phyloP scores from a whole-genome alignment of 2,329 filamentous ascomycete genomes.

The Sporothrix humicola region DNA sequence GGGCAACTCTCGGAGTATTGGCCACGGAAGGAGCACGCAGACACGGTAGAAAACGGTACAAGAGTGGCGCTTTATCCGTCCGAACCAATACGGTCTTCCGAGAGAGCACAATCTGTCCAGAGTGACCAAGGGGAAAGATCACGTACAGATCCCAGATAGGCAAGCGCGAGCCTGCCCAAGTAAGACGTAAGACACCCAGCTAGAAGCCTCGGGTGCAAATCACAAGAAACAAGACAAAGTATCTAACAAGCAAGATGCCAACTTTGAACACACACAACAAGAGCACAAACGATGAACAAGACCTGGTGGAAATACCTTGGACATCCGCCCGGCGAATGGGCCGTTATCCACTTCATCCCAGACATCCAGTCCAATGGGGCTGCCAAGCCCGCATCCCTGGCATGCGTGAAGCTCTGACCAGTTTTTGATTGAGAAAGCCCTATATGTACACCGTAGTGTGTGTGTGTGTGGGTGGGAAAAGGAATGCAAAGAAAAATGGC shows the following conservation, averaged over 20 bases:
- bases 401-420: slow-evolving; percentile 28
- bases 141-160: slow-evolving; percentile 11
- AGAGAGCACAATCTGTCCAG: slow-evolving; percentile 17
- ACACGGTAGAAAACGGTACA: neutral
- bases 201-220: slow-evolving; percentile 6
- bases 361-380: slow-evolving; percentile 24
- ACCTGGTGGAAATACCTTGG: neutral
- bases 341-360: slow-evolving; percentile 16
- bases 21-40: neutral
- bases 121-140: slow-evolving; percentile 5
- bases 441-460: neutral
- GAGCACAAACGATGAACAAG: neutral
- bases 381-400: slow-evolving; percentile 23
- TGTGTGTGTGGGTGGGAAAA: neutral
- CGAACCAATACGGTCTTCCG: neutral
- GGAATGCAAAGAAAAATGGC: neutral
- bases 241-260: neutral
- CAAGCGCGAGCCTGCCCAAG: slow-evolving; percentile 14
- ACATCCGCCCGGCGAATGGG: neutral
- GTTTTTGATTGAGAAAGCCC: slow-evolving; percentile 5
- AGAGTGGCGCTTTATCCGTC: neutral
- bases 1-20: neutral
- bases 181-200: slow-evolving; percentile 10
- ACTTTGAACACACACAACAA: neutral
- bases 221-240: too few species aligned